Evolutionary conservation across 176 grass and related monocot genomes (phyloP).

Genomic region (Leersia perrieri): DNA sequence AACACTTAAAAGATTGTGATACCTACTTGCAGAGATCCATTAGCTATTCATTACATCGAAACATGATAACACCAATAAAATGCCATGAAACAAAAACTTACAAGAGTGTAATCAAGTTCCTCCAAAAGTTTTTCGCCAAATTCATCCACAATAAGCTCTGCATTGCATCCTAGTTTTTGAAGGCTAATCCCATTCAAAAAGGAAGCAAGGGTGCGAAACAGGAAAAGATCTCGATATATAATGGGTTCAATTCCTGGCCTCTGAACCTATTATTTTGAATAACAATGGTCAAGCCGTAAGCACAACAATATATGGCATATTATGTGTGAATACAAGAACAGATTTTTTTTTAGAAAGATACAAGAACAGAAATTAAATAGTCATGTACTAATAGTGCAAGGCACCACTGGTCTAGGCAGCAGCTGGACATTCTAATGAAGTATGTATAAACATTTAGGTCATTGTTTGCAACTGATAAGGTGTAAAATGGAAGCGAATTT

Average conservation of each 20-base stretch:
- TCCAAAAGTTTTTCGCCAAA: slow-evolving; percentile 98
- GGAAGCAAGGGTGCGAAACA: slow-evolving; percentile 88
- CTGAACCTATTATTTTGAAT: slow-evolving; percentile 58
- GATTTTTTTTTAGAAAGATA: too few relatives aligned
- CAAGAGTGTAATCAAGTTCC: slow-evolving; percentile 99
- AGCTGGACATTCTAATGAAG: background rate
- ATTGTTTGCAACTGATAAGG: background rate
- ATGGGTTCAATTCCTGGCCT: slow-evolving; percentile 97
- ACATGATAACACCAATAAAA: background rate
- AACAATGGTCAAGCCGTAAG: background rate
- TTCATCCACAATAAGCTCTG: slow-evolving; percentile 99
- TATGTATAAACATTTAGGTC: background rate
- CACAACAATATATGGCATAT: background rate
- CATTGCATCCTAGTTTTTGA: slow-evolving; percentile 97
- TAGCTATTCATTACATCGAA: background rate
- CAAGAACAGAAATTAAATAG: background rate
- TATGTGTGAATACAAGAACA: background rate
- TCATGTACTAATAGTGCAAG: background rate
- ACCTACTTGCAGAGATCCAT: background rate
- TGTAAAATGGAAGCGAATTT: background rate
- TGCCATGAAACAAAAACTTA: slow-evolving; percentile 46
- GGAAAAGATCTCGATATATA: slow-evolving; percentile 95
- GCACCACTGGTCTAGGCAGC: background rate
- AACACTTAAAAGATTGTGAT: background rate
- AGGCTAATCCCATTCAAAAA: slow-evolving; percentile 98